Conservation (phyloP, 345 rosid genomes). For the Noccaea caerulescens region DNA sequence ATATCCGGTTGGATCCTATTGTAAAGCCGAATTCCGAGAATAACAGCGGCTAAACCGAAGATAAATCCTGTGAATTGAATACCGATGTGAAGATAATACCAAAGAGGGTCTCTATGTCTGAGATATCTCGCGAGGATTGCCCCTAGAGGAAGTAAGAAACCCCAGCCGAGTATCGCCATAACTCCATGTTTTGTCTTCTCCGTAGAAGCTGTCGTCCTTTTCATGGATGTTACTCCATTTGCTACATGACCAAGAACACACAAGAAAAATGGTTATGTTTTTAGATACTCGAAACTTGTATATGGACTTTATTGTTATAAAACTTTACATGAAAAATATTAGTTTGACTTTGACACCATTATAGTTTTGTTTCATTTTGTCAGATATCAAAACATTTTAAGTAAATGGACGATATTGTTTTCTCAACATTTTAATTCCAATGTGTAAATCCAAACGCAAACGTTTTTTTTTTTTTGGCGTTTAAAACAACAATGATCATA, state of each 20-base stretch:
- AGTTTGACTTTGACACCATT: not conserved
- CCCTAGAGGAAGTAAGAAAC: slow-evolving; percentile 73
- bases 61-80: slow-evolving; percentile 74
- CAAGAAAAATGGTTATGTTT: not conserved
- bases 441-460: not conserved
- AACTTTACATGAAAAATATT: not conserved
- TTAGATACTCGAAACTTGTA: not conserved
- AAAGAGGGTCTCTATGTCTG: slow-evolving; percentile 81
- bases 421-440: not conserved
- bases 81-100: slow-evolving; percentile 78
- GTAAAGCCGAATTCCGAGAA: slow-evolving; percentile 73
- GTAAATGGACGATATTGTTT: too few species aligned
- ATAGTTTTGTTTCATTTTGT: not conserved
- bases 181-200: slow-evolving; percentile 76
- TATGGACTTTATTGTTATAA: not conserved
- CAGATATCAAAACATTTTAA: not conserved
- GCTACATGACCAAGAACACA: slow-evolving; percentile 42
- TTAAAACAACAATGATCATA: not conserved
- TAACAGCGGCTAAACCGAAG: slow-evolving; percentile 61
- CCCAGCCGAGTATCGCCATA: slow-evolving; percentile 78
- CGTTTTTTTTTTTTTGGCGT: not conserved
- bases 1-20: slow-evolving; percentile 52
- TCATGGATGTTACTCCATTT: slow-evolving; percentile 49
- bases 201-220: slow-evolving; percentile 38
- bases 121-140: slow-evolving; percentile 80